Conservation (phyloP, 805 yeast species). For the Blastobotrys muscicola region DNA sequence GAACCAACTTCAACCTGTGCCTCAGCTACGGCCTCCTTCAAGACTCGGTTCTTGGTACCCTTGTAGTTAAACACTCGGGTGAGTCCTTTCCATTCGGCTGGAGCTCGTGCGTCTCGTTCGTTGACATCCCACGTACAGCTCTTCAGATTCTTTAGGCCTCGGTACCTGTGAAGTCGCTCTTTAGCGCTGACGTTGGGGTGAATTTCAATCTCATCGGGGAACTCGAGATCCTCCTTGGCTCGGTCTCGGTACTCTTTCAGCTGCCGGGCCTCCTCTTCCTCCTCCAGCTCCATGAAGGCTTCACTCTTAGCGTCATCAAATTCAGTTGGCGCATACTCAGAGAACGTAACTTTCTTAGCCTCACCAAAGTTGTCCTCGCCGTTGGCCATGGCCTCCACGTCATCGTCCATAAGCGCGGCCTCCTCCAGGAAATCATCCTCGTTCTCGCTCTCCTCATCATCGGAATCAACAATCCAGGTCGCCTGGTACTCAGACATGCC, state of each 20-base stretch:
- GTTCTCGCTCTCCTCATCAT: slow-evolving; percentile 25
- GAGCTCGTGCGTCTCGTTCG: slow-evolving; percentile 68
- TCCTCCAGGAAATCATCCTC: slow-evolving; percentile 24
- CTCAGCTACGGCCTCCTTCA: slow-evolving; percentile 44
- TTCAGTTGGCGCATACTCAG: slow-evolving; percentile 35
- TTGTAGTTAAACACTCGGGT: slow-evolving; percentile 67
- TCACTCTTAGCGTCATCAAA: slow-evolving; percentile 38
- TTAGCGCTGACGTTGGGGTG: slow-evolving; percentile 66
- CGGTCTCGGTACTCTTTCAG: slow-evolving; percentile 53
- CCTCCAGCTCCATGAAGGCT: slow-evolving; percentile 59
- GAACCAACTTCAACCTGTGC: slow-evolving; percentile 53
- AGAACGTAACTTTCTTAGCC: slow-evolving; percentile 6
- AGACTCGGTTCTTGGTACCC: slow-evolving; percentile 59
- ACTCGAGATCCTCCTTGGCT: slow-evolving; percentile 79
- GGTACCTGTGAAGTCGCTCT: slow-evolving; percentile 64
- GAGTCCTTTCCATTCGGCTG: slow-evolving; percentile 68
- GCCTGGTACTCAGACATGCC: slow-evolving; percentile 75
- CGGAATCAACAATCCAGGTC: slow-evolving; percentile 49
- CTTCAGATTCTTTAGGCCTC: slow-evolving; percentile 79
- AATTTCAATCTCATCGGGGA: slow-evolving; percentile 92
- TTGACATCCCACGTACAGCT: slow-evolving; percentile 81
- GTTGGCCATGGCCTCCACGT: slow-evolving; percentile 6
- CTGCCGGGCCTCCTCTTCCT: slow-evolving; percentile 80
- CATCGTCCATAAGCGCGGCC: slow-evolving; percentile 8
- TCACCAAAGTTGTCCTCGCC: slow-evolving; percentile 21